phyloP scores from a whole-genome alignment of 768 basidiomycete genomes.

The Fistulinella prunicolor region DNA sequence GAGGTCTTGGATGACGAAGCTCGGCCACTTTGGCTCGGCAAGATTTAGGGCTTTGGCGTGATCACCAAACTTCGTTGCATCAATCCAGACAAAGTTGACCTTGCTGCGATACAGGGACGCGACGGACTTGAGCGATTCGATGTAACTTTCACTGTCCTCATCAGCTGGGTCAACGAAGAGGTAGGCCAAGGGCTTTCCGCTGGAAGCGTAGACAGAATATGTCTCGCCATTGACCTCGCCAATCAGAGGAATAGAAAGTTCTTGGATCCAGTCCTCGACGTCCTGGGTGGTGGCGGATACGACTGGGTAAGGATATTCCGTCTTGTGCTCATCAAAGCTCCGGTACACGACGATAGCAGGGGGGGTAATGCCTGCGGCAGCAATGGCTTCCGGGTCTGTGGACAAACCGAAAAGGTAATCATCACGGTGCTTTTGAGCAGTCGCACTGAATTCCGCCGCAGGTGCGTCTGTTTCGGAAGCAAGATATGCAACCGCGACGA shows the following conservation, averaged over 20 bases:
- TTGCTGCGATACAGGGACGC: conserved; percentile 81
- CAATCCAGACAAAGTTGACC: conserved; percentile 98
- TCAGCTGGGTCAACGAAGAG: conserved; percentile 85
- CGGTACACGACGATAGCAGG: conserved; percentile 94
- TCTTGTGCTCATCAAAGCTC: conserved; percentile 79
- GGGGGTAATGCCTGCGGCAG: conserved; percentile 68
- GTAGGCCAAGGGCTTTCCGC: conserved; percentile 88
- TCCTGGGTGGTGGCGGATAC: conserved; percentile 55
- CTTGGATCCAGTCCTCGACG: conserved; percentile 74
- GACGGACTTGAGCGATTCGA: conserved; percentile 69
- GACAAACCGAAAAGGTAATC: conserved; percentile 89
- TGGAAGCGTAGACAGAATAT: conserved; percentile 79
- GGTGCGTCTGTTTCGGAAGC: conserved; percentile 68
- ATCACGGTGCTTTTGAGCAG: conserved; percentile 88
- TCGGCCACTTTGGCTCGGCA: conserved; percentile 81
- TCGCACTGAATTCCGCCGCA: conserved; percentile 68
- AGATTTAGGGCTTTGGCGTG: conserved; percentile 96
- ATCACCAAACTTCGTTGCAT: conserved; percentile 91
- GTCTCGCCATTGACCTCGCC: conserved; percentile 95
- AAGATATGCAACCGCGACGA: conserved; percentile 87
- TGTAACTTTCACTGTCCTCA: conserved; percentile 58
- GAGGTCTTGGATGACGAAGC: conserved; percentile 90
- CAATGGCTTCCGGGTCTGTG: conserved; percentile 66
- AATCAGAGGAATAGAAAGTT: conserved; percentile 82
- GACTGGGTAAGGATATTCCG: conserved; percentile 61